These are phyloP conservation scores for Maudiozyma barnettii DNA, from an alignment of 805 yeast species.

Conservation along the genomic window DNA sequence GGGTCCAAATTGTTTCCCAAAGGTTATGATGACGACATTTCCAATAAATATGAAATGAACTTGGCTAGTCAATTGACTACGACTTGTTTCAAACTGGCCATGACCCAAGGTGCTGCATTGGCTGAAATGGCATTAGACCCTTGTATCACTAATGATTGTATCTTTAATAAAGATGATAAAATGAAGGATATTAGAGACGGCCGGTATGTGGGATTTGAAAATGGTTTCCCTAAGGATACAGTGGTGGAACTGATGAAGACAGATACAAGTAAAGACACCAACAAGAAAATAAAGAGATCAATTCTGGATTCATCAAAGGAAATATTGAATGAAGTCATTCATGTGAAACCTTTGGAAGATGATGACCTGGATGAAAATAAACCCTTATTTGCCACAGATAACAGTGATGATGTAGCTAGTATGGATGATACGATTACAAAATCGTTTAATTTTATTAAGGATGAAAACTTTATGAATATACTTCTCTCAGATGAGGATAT, in stretches of 20 bases:
- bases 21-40: not conserved
- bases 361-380: not conserved
- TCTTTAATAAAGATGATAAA: slow-evolving; percentile 14
- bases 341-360: not conserved
- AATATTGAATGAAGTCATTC: not conserved
- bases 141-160: slow-evolving; percentile 6
- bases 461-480: slow-evolving; percentile 5
- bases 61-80: slow-evolving; percentile 37
- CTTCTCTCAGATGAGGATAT: slow-evolving; percentile 6
- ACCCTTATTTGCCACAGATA: not conserved
- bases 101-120: slow-evolving; percentile 27
- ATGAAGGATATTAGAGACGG: slow-evolving; percentile 16
- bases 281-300: not conserved
- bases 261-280: not conserved
- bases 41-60: slow-evolving; percentile 30
- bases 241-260: not conserved
- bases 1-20: slow-evolving; percentile 34
- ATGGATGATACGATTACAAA: not conserved
- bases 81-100: slow-evolving; percentile 41
- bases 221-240: slow-evolving; percentile 2
- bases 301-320: not conserved
- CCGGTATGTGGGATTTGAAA: slow-evolving; percentile 9
- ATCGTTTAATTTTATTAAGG: slow-evolving; percentile 2
- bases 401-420: not conserved
- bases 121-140: slow-evolving; percentile 3